These are phyloP conservation scores for Sodiomyces alkalinus DNA, from an alignment of 2,329 filamentous ascomycete species.

Conservation along the genomic window DNA sequence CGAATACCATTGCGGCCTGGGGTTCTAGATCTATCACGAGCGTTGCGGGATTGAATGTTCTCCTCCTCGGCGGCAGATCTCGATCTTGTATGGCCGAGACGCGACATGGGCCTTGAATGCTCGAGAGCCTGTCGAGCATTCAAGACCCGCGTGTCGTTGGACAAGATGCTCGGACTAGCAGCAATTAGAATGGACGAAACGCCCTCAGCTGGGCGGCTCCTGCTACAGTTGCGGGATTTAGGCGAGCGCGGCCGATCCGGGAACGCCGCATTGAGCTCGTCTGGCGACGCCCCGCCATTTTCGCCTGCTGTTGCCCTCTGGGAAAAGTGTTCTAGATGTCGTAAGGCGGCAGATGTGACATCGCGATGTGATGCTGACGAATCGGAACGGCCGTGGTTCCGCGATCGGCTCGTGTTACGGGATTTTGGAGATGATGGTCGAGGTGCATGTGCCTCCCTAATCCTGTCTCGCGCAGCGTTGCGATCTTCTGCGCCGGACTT, in stretches of 20 bases:
- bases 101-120: neutral
- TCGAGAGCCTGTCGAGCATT: neutral
- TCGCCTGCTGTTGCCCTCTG: conserved; percentile 10
- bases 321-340: conserved; percentile 12
- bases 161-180: conserved; percentile 14
- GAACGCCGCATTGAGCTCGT: neutral
- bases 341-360: conserved; percentile 4
- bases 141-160: neutral
- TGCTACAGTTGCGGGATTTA: conserved; percentile 8
- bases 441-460: neutral
- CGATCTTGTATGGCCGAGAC: neutral
- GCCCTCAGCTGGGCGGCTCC: conserved; percentile 3
- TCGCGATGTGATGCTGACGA: conserved; percentile 8
- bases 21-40: neutral
- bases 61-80: neutral
- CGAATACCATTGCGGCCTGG: neutral
- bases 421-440: conserved; percentile 19
- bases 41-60: neutral
- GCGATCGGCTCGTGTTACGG: conserved; percentile 17
- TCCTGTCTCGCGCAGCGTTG: too few relatives aligned
- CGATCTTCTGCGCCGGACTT: too few relatives aligned
- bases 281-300: conserved; percentile 2
- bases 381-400: conserved; percentile 10
- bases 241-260: conserved; percentile 5
- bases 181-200: conserved; percentile 11